phyloP scores from a whole-genome alignment of 164 flowering plant genomes.

The Annona cherimola region DNA sequence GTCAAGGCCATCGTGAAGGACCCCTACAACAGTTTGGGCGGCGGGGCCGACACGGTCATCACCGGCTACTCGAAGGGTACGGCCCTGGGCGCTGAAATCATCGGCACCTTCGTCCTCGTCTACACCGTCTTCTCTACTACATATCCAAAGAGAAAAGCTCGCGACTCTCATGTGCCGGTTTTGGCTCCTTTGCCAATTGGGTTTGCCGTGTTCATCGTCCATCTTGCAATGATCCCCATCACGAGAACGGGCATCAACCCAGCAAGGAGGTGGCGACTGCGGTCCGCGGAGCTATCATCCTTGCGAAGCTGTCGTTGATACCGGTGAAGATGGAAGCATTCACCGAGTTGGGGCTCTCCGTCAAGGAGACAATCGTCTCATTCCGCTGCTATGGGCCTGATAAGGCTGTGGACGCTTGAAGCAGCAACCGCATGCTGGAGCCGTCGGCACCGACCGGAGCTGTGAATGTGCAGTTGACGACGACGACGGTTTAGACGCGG shows the following conservation, averaged over 20 bases:
- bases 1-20: constrained; percentile 37
- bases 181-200: constrained; percentile 38
- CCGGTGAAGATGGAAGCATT: constrained; percentile 81
- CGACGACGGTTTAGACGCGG: no score
- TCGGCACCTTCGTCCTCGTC: constrained; percentile 33
- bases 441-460: no score
- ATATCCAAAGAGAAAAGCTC: constrained; percentile 41
- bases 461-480: no score
- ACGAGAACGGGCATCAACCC: constrained; percentile 37
- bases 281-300: constrained; percentile 61
- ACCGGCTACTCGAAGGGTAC: constrained; percentile 29
- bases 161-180: constrained; percentile 42
- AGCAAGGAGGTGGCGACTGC: constrained; percentile 70
- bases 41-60: constrained; percentile 32
- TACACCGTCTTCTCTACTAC: constrained; percentile 44
- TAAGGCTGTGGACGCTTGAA: no score
- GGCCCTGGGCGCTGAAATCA: constrained; percentile 44
- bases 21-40: constrained; percentile 18
- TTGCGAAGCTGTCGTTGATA: constrained; percentile 67
- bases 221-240: constrained; percentile 29
- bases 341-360: no score
- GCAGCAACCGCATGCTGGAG: no score
- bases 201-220: constrained; percentile 29
- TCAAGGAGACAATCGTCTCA: no score
- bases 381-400: no score